Conservation (phyloP, 495 filamentous ascomycete species). For the Hyphodiscus hymeniophilus region DNA sequence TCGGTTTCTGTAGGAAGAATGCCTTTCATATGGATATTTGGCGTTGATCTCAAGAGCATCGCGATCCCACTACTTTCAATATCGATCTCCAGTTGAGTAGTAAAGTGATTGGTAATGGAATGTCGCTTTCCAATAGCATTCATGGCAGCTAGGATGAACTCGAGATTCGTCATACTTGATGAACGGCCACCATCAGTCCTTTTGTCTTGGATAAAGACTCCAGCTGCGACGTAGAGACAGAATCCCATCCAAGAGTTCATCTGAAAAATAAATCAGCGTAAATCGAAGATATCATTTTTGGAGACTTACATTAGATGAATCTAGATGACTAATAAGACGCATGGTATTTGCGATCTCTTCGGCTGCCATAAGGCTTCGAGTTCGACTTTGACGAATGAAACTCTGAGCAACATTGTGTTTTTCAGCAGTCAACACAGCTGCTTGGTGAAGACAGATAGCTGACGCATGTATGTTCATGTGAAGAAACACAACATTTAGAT, state of each 20-base stretch:
- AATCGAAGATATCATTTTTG: not conserved
- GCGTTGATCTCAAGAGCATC: not conserved
- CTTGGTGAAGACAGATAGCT: conserved; percentile 92
- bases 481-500: conserved; percentile 86
- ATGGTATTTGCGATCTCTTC: conserved; percentile 91
- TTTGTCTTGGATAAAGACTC: conserved; percentile 89
- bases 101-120: conserved; percentile 85
- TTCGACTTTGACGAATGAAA: conserved; percentile 76
- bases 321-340: conserved; percentile 84
- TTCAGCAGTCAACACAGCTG: conserved; percentile 91
- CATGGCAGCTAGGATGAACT: conserved; percentile 84
- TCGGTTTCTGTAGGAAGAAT: not conserved
- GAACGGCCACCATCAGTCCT: conserved; percentile 75
- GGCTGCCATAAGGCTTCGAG: conserved; percentile 84
- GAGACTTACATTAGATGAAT: conserved; percentile 63
- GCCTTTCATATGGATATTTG: conserved; percentile 6
- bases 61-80: conserved; percentile 52
- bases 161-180: conserved; percentile 67
- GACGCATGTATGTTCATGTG: conserved; percentile 97
- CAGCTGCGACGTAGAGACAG: conserved; percentile 85
- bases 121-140: conserved; percentile 77
- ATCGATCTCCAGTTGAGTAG: conserved; percentile 87
- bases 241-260: conserved; percentile 95
- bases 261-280: conserved; percentile 33
- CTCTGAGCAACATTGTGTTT: conserved; percentile 67